A percentile compares a stretch with the other conserved stretches of the same genome.
phyloP scores from a whole-genome alignment of 345 rosid species.

The Populus simonii region DNA sequence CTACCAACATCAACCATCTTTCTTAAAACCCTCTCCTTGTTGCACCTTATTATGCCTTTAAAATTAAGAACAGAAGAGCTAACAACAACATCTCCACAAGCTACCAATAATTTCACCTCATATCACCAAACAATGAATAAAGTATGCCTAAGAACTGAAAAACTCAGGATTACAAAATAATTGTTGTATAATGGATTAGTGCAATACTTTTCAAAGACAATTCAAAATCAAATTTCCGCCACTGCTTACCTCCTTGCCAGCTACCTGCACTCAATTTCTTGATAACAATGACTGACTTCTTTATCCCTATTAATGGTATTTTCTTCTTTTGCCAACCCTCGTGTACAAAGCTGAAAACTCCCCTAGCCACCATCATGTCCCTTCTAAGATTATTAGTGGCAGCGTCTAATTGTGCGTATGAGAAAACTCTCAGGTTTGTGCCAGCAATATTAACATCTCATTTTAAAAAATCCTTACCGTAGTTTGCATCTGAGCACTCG shows the following conservation, averaged over 20 bases:
- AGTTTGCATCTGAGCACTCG: conserved; percentile 1
- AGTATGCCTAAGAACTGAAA: too few species aligned
- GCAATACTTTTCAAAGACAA: too few species aligned
- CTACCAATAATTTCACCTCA: too few species aligned
- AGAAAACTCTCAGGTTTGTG: conserved; percentile 12
- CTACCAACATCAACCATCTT: too few species aligned
- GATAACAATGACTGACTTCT: conserved; percentile 9
- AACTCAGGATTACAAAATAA: too few species aligned
- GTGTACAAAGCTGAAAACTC: neutral
- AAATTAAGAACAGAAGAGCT: too few species aligned
- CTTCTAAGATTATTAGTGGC: conserved; percentile 10
- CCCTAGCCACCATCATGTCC: conserved; percentile 9
- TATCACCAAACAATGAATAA: too few species aligned
- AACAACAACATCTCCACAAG: too few species aligned
- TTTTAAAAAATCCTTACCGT: neutral
- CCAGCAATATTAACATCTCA: neutral
- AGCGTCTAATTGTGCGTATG: conserved; percentile 13
- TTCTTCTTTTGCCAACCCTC: conserved; percentile 12
- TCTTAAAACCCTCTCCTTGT: too few species aligned
- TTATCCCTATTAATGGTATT: neutral
- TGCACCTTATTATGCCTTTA: too few species aligned
- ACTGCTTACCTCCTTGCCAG: conserved; percentile 16
- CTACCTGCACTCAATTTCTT: conserved; percentile 11
- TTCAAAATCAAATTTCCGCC: conserved; percentile 1
- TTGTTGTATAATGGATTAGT: too few species aligned